Conservation (phyloP, 2,329 filamentous ascomycete species). For the Talaromyces sp. region DNA sequence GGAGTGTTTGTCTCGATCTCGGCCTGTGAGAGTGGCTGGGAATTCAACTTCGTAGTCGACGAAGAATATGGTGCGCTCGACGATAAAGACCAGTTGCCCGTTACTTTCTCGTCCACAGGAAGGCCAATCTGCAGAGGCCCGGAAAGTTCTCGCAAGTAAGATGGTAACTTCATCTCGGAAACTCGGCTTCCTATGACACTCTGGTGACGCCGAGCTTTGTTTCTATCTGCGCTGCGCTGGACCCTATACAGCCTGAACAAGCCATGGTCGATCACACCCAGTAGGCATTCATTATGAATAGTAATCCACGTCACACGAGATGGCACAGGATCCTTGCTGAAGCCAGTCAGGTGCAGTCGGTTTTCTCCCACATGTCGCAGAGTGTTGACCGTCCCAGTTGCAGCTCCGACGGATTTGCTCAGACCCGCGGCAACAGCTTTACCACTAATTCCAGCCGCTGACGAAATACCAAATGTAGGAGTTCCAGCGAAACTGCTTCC, state of each 20-base stretch:
- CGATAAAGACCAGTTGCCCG: conserved; percentile 39
- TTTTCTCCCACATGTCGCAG: conserved; percentile 46
- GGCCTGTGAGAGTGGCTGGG: conserved; percentile 63
- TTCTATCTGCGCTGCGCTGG: conserved; percentile 41
- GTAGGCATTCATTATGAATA: conserved; percentile 35
- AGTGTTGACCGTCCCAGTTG: conserved; percentile 44
- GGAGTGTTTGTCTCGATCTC: conserved; percentile 95
- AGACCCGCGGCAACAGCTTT: conserved; percentile 47
- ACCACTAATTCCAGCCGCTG: conserved; percentile 43
- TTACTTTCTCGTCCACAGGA: conserved; percentile 37
- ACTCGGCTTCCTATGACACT: conserved; percentile 54
- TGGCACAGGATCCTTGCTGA: conserved; percentile 32
- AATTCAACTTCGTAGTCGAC: conserved; percentile 33
- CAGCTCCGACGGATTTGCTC: conserved; percentile 47
- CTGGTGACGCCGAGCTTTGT: conserved; percentile 50
- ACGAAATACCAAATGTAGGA: conserved; percentile 39
- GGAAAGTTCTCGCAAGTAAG: conserved; percentile 56
- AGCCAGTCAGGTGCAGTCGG: conserved; percentile 40
- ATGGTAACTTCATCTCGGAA: conserved; percentile 62
- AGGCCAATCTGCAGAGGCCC: conserved; percentile 54
- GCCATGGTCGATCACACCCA: conserved; percentile 42
- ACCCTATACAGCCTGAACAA: conserved; percentile 42
- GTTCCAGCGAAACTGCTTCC: conserved; percentile 39
- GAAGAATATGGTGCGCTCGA: conserved; percentile 37
- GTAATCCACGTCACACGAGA: conserved; percentile 44